Base-by-base conservation (phyloP, 768 basidiomycete species). In the Auriscalpium orientale region DNA sequence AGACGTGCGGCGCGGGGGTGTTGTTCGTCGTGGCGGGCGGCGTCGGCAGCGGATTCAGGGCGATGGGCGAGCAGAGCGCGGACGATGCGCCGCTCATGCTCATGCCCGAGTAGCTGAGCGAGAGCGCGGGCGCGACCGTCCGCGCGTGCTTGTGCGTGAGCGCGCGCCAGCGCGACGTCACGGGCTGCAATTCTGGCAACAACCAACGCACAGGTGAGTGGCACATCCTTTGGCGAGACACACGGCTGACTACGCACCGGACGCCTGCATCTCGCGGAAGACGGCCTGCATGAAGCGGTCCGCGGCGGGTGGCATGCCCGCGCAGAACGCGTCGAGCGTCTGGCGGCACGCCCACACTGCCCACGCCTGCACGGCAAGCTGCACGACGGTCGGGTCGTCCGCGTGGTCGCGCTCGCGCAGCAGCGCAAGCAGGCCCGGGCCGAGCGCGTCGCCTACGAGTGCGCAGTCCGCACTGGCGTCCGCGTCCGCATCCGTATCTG, bases 301-400 rank as follows among this genome's bases (percentile, higher is more conserved):
- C 0, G 66, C 64, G 22, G 71, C 68, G 18, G 55, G 37, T 8
- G 68, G 65, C 16, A 66, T 59, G 28, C 69, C 71, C 21, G 64
- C 65, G 62, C 69, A 70, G 62, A 71, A 72, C 18, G 67, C 49
- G 45, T 70, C 64, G 40, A 72, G 62, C 28, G 70, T 64, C 51
- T 64, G 60, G 48, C 64, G 61, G 35, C 68, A 66, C 49, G 67
- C 71, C 63, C 63, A 66, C 8, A 71, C 68, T 60, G 70, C 63
- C 69, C 69, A 71, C n/a, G 71, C 70, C 58, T 72, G 71, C 51
- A 72, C 51, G 9, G 71, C 71, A 46, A 68, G 67, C 60, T 71
- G 71, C 22, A 72, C 66, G 21, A 72, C 53, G n/a, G 66, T 72
- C 21, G 71, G 68, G 48, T 72, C 71, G 15, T 50, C 58, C 16